Base-by-base conservation (phyloP, 2,329 filamentous ascomycete species). In the Neurospora sp. region DNA sequence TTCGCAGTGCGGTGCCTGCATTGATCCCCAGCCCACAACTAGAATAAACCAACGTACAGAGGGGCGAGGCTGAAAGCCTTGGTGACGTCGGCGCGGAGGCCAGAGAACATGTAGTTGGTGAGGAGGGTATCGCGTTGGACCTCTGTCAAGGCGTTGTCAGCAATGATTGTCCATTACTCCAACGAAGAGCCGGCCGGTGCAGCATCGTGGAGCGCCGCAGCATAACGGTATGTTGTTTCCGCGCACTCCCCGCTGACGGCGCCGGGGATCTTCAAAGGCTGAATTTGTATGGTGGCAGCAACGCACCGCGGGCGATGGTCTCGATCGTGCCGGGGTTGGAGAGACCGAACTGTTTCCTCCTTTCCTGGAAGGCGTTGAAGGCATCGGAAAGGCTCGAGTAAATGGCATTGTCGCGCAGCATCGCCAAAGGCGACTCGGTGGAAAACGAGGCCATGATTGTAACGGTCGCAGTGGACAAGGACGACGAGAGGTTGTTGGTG, bases 71-170 rank as follows among this genome's bases (percentile, higher is more conserved):
- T 96, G 83, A 98, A 97, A 79, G 93, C 90, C 86, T 97, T 98
- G 80, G 93, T 97, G 80, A 98, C 85, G 82, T 99, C 96, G 80
- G 95, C 96, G 79, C 95, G 92, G 81, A 99, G 87, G 77, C 96
- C 96, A 65, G 92, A 92, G 85, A 99, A 98, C 89, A 96, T 96
- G 81, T 93, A 92, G 85, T 97, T 97, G 83, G 91, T 96, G 78
- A 97, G 89, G 80, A 98, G 91, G 76, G 97, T 94, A 87, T 97
- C 94, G 82, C 94, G 93, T 84, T 96, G 91, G 73, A 97, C 93
- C 85, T 99, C 96, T 76, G 68, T 68, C 43, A 19, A 33, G 19
- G 11, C 6, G 15, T 23, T 28, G 69, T 74, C 40, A 75, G 71
- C 67, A 43, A 66, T 36, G 28, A 6, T 62, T 62, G 52, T 33